A percentile compares a stretch with the other conserved stretches of the same genome.
phyloP scores from a whole-genome alignment of 179 eudicot genomes.

The Beta macrorhiza region DNA sequence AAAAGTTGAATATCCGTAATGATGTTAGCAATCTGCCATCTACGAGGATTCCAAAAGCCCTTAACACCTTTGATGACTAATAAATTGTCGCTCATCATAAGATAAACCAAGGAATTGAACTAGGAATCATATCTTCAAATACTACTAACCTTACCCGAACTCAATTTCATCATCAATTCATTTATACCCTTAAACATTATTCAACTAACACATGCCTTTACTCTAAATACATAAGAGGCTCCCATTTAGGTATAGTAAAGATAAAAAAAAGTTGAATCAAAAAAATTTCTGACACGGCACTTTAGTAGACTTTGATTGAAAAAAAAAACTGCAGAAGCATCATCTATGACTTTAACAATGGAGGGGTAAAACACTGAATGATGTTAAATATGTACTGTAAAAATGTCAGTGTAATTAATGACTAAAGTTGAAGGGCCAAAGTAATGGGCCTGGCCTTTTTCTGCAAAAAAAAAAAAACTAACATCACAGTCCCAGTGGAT shows the following conservation, averaged over 20 bases:
- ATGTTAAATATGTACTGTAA: neutral
- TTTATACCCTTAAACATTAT: too few species aligned
- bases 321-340: neutral
- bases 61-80: too few species aligned
- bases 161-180: too few species aligned
- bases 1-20: too few species aligned
- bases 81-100: too few species aligned
- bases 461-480: neutral
- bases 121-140: too few species aligned
- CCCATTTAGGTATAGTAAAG: neutral
- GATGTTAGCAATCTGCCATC: too few species aligned
- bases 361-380: neutral
- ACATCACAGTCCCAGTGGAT: neutral
- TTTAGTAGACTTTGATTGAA: neutral
- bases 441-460: slow-evolving; percentile 21
- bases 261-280: too few species aligned
- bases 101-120: too few species aligned
- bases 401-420: slow-evolving; percentile 25
- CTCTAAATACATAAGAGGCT: neutral
- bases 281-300: neutral
- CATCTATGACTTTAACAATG: neutral
- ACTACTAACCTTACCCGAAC: too few species aligned
- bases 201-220: too few species aligned
- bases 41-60: too few species aligned
- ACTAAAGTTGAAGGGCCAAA: slow-evolving; percentile 23